Evolutionary conservation across 202 grass and related monocot genomes (phyloP), one percentile per base, ranked within the genome.

Genomic region (Eragrostis tef): DNA sequence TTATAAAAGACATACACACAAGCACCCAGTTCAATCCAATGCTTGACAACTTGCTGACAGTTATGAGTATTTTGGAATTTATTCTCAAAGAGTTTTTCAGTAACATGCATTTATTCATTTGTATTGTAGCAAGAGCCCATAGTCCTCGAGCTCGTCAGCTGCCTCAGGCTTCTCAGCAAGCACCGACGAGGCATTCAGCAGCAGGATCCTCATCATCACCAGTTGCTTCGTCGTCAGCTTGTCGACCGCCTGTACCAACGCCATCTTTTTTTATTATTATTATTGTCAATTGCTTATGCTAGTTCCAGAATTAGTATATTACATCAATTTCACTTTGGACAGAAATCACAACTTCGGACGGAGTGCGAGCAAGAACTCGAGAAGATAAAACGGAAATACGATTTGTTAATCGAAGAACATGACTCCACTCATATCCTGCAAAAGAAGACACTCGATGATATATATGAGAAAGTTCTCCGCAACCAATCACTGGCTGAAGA

Each of bases 401-500:
- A 95, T 75, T 83, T 81, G 65, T 86, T 93, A 73, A 72, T 93
- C 74, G 64, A 91, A 71, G 84, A 92, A 71, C 64, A 87, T 45
- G 90, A 98, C 17, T 84, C 87, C 48, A 82, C 64, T 66, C 88
- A 85, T 93, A 77, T 85, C 78, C 83, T 72, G 51, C 85, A 89
- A 59, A 90, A 77, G 77, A 90, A 87, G 77, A 75, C 86, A 48
- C 77, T 95, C 1, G 83, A 80, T 74, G 74, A 73, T 64, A 69
- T 95, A 6, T 95, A 86, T 43, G 83, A 64, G 51, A 94, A 95
- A 89, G 87, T 98, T 81, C 39, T 64, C n/a, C 70, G 89, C 21
- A 94, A 98, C 80, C 95, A 98, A 84, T 84, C 89, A 79, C 59
- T 98, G 70, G 92, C 95, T 31, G 95, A 94, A 39, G 92, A 98